These are phyloP conservation scores for Wickerhamomyces rabaulensis DNA, from an alignment of 805 yeast genomes.

Conservation along the genomic window DNA sequence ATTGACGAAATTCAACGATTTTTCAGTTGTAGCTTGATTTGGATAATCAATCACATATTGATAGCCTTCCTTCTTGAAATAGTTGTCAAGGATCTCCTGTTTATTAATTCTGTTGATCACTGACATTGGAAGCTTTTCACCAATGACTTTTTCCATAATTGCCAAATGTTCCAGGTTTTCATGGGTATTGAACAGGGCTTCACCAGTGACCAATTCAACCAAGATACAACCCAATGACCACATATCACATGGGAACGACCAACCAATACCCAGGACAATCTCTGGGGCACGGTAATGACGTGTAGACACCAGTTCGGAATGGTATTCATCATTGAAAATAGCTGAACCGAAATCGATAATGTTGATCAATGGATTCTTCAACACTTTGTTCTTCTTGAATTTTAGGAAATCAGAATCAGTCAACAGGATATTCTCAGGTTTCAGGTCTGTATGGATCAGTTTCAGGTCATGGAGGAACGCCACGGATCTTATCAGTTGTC, in stretches of 20 bases:
- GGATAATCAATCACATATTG: slow-evolving; percentile 32
- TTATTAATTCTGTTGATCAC: slow-evolving; percentile 25
- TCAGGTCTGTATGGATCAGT: slow-evolving; percentile 90
- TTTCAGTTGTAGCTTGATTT: slow-evolving; percentile 31
- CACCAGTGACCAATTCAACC: slow-evolving; percentile 89
- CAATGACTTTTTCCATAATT: slow-evolving; percentile 82
- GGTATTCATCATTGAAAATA: slow-evolving; percentile 89
- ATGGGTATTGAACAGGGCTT: slow-evolving; percentile 90
- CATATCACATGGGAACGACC: slow-evolving; percentile 95
- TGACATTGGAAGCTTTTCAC: slow-evolving; percentile 39
- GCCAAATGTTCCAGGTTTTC: slow-evolving; percentile 93
- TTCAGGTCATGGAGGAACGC: slow-evolving; percentile 86
- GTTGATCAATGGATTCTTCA: slow-evolving; percentile 76
- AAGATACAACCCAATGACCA: slow-evolving; percentile 96
- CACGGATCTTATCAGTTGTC: slow-evolving; percentile 79
- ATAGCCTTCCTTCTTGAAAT: slow-evolving; percentile 10
- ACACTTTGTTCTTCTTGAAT: slow-evolving; percentile 33
- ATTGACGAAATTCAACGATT: slow-evolving; percentile 31
- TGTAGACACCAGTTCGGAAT: slow-evolving; percentile 86
- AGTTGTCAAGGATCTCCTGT: slow-evolving; percentile 5
- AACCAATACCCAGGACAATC: slow-evolving; percentile 87
- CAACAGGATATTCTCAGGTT: slow-evolving; percentile 85
- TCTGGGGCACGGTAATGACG: slow-evolving; percentile 98
- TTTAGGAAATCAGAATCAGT: slow-evolving; percentile 19
- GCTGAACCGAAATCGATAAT: slow-evolving; percentile 98